Base-by-base conservation (phyloP, 2,329 filamentous ascomycete genomes). In the Fusarium paranaense region DNA sequence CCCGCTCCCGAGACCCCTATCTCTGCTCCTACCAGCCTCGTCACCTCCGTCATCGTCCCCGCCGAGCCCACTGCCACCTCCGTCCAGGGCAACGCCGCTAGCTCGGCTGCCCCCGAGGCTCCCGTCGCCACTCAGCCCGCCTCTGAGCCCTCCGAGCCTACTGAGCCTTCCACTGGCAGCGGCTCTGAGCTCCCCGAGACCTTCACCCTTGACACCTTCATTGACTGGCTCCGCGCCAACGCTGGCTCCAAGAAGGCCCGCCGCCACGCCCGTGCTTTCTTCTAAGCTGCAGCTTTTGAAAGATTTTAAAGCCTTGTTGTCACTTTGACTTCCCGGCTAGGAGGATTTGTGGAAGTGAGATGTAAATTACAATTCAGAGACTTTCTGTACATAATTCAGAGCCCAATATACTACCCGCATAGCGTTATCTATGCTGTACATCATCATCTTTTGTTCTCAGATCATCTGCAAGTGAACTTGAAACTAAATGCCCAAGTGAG, bases 141-240 rank as follows among this genome's bases (percentile, higher is more conserved):
- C 5, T 6, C 62, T 22, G 64, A 62, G 16, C 45, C 45, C 10
- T n/a, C 45, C 9, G 45, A 50, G 45, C 45, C 45, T 16, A 3
- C 40, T 16, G 40, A 50, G 45, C 25, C 45, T n/a, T 50, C 45
- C 54, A 25, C 57, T 54, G 42, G 54, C 52, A 57, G 22, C 27
- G 50, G n/a, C 50, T 32, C 71, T 40, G 42, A 47, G 42, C 74
- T 76, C n/a, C 74, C 74, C 38, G 63, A 76, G 72, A 76, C 71
- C 11, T 76, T 76, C 50, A 76, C 74, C 2, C 74, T 76, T 0
- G 73, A 76, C n/a, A 76, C 73, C 52, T 76, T 76, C 64, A 76
- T 76, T 62, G 54, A 62, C 6, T 76, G 74, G 74, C 63, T 76
- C 8, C 68, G 62, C 2, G 40, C 58, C 16, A 66, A 68, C 25